Conservation (phyloP, 2,329 filamentous ascomycete species). For the Achaetomium macrosporum region DNA sequence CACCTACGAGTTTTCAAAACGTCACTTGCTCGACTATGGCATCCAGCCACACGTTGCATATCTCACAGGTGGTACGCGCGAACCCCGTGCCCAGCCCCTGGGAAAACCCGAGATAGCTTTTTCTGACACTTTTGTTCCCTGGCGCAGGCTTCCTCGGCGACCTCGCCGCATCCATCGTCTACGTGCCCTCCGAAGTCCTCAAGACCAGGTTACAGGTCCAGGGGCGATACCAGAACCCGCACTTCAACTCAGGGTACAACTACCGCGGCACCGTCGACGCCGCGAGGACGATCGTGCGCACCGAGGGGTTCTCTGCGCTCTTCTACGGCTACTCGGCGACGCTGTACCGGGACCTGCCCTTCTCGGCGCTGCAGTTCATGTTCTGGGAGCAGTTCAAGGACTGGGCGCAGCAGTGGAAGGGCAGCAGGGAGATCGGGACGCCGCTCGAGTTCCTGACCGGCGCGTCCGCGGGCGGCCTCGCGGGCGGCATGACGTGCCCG, state of each 20-base stretch:
- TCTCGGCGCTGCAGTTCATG: slow-evolving; percentile 93
- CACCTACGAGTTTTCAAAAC: slow-evolving; percentile 92
- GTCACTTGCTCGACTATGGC: slow-evolving; percentile 77
- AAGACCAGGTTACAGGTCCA: slow-evolving; percentile 97
- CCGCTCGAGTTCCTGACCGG: slow-evolving; percentile 83
- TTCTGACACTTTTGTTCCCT: too few relatives aligned
- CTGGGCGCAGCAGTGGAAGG: slow-evolving; percentile 72
- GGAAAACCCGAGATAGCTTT: too few relatives aligned
- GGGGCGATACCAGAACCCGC: slow-evolving; percentile 90
- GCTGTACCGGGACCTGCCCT: slow-evolving; percentile 87
- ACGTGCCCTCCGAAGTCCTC: slow-evolving; percentile 94
- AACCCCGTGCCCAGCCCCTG: not conserved
- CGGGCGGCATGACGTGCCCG: slow-evolving; percentile 89
- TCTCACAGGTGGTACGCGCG: slow-evolving; percentile 64
- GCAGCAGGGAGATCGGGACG: slow-evolving; percentile 77
- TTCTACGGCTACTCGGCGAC: slow-evolving; percentile 98
- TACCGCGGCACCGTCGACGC: slow-evolving; percentile 84
- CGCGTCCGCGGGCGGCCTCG: slow-evolving; percentile 82
- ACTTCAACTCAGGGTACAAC: slow-evolving; percentile 92
- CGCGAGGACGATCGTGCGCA: slow-evolving; percentile 72
- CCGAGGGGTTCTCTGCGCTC: slow-evolving; percentile 77
- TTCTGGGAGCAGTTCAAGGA: slow-evolving; percentile 94
- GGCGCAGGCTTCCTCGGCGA: slow-evolving; percentile 79
- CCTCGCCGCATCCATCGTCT: slow-evolving; percentile 83
- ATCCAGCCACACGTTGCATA: slow-evolving; percentile 80